A percentile compares a stretch with the other conserved stretches of the same genome.
phyloP scores from a whole-genome alignment of 179 eudicot genomes.

The Beta macrorhiza region DNA sequence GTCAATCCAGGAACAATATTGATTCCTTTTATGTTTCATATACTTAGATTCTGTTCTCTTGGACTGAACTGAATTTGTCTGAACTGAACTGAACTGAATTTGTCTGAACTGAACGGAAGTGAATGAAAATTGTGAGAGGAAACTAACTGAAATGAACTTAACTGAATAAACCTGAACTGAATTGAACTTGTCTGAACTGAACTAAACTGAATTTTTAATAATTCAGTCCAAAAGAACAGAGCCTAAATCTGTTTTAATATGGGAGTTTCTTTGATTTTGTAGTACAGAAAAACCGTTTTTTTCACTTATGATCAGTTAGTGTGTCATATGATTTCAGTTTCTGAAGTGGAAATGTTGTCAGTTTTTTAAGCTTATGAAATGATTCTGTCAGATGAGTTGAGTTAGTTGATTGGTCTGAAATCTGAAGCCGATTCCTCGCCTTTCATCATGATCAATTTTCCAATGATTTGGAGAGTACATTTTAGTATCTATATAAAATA shows the following conservation, averaged over 20 bases:
- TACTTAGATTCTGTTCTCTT: no score
- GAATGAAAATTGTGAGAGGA: no score
- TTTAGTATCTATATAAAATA: no score
- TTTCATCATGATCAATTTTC: not conserved
- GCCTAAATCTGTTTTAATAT: not conserved
- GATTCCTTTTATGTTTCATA: no score
- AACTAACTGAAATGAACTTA: no score
- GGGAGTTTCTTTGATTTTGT: not conserved
- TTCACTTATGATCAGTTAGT: not conserved
- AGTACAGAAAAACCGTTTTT: not conserved
- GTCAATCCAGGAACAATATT: not conserved
- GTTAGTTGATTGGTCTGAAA: not conserved
- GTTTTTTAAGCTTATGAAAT: not conserved
- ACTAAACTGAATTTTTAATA: no score
- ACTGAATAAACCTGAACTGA: no score
- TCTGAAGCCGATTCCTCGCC: not conserved
- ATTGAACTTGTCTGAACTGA: no score
- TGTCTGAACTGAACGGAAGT: no score
- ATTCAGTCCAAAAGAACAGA: no score
- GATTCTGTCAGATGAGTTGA: not conserved
- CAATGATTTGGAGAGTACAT: conserved; percentile 12
- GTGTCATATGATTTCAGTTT: conserved; percentile 17
- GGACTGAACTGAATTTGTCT: no score
- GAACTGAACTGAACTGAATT: no score
- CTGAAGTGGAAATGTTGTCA: conserved; percentile 17